Conservation (phyloP, 1,284 basidiomycete genomes). For the Coriolopsis trogii region DNA sequence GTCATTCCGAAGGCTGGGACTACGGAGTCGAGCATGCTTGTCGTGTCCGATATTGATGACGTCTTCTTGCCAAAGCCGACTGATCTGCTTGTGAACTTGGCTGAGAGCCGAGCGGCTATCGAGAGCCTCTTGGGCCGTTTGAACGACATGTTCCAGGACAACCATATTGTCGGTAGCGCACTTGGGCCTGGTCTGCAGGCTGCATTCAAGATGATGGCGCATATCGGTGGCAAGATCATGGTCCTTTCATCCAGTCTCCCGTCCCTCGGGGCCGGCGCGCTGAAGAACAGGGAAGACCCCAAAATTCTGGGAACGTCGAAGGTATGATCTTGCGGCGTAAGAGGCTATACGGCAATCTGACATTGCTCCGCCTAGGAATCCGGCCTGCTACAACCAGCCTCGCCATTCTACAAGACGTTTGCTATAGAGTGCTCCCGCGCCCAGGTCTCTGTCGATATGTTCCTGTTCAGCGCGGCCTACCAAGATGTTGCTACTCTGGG, state of each 20-base stretch:
- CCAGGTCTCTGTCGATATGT: constrained; percentile 99
- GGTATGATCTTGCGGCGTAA: constrained; percentile 43
- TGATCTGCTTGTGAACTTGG: constrained; percentile 93
- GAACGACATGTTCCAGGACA: constrained; percentile 97
- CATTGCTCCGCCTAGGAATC: constrained; percentile 64
- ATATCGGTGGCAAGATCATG: constrained; percentile 95
- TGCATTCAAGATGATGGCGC: constrained; percentile 92
- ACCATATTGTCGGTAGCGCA: constrained; percentile 89
- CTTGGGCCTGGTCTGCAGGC: constrained; percentile 96
- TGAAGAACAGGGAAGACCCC: constrained; percentile 96
- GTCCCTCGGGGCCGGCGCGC: constrained; percentile 85
- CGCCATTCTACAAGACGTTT: constrained; percentile 98
- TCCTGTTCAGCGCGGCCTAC: constrained; percentile 92
- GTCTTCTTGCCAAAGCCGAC: constrained; percentile 97
- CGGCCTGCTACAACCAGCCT: constrained; percentile 83
- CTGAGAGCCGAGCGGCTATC: constrained; percentile 81
- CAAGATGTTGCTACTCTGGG: constrained; percentile 95
- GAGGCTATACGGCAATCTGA: background rate
- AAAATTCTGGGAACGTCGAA: constrained; percentile 96
- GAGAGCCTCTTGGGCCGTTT: constrained; percentile 84
- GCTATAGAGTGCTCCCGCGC: constrained; percentile 98
- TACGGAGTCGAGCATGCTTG: constrained; percentile 91
- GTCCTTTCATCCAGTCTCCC: constrained; percentile 90
- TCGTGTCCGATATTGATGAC: constrained; percentile 96
- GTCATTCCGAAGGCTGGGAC: constrained; percentile 62